Evolutionary conservation across 768 basidiomycete genomes (phyloP), one percentile per base, ranked within the genome.

Genomic region (Coprinellus aureogranulatus): DNA sequence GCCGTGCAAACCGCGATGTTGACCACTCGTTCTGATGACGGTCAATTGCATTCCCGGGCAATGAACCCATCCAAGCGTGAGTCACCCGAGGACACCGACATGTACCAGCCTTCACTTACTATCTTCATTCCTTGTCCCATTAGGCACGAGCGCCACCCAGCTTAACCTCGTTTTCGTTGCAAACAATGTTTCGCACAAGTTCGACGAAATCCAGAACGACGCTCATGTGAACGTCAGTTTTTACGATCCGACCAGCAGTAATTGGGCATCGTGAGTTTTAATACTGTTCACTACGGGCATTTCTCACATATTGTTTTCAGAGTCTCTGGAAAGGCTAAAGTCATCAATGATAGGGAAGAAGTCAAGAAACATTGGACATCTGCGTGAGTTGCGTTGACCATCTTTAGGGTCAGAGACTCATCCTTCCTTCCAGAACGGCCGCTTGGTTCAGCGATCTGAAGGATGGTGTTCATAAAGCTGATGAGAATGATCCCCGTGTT

Each of bases 401-500:
- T 31, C 45, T 26, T 31, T 26, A 26, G 30, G 37, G 25, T 53
- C 25, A 10, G 31, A 28, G 30, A 18, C 44, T 34, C 11, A 16
- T 25, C n/a, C 46, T 47, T 41, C 1, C 6, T 34, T 9, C 22
- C 48, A 90, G 88, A 2, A 76, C 83, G 30, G 69, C 80, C 9
- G 88, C 87, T 0, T 97, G 92, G 80, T 95, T 95, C 64, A 92
- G 90, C 37, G 88, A 96, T 67, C 76, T 94, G 54, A 86, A 87
- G 30, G 93, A 96, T 61, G 90, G 90, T 18, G 73, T 88, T 5
- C 93, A 94, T 70, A 87, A 84, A 64, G 94, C 93, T n/a, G 83
- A 88, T 63, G 79, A 79, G 28, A 74, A 79, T 47, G 94, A 96
- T 61, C 91, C 93, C 0, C 83, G 94, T 25, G 80, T 97, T 3